phyloP scores from a whole-genome alignment of 306 rosid species.

The Fragaria nilgerrensis region DNA sequence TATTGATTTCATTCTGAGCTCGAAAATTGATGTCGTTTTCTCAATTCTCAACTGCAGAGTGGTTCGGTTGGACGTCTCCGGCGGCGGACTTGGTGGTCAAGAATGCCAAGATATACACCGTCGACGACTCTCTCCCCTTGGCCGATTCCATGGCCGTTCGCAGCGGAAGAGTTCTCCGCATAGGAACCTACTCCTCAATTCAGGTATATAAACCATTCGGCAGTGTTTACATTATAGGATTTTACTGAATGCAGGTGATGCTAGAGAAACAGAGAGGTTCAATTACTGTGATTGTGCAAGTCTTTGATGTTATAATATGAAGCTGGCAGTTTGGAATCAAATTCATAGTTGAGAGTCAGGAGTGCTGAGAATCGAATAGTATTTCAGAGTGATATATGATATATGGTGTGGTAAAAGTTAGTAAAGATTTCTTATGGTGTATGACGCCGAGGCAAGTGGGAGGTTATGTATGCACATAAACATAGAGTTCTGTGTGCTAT shows the following conservation, averaged over 20 bases:
- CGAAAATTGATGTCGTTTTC: no score
- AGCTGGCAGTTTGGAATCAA: no score
- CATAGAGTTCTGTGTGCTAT: not conserved
- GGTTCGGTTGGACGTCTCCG: constrained; percentile 26
- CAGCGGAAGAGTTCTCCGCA: constrained; percentile 59
- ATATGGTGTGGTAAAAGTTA: no score
- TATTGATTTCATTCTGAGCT: not conserved
- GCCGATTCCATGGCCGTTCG: constrained; percentile 73
- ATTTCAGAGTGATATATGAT: no score
- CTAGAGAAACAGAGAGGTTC: not conserved
- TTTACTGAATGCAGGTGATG: not conserved
- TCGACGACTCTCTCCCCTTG: constrained; percentile 69
- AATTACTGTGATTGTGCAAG: not conserved
- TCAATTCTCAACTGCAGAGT: constrained; percentile 19
- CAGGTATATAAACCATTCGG: constrained; percentile 33
- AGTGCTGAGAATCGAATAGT: not conserved
- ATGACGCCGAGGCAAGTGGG: not conserved
- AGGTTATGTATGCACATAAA: not conserved
- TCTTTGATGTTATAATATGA: not conserved
- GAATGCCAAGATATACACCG: constrained; percentile 64
- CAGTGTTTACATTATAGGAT: no score
- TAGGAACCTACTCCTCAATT: constrained; percentile 59
- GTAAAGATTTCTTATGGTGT: not conserved
- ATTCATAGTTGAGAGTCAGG: not conserved
- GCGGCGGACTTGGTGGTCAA: constrained; percentile 56